These are phyloP conservation scores for Cytidiella melzeri DNA, from an alignment of 768 basidiomycete genomes.

Conservation along the genomic window DNA sequence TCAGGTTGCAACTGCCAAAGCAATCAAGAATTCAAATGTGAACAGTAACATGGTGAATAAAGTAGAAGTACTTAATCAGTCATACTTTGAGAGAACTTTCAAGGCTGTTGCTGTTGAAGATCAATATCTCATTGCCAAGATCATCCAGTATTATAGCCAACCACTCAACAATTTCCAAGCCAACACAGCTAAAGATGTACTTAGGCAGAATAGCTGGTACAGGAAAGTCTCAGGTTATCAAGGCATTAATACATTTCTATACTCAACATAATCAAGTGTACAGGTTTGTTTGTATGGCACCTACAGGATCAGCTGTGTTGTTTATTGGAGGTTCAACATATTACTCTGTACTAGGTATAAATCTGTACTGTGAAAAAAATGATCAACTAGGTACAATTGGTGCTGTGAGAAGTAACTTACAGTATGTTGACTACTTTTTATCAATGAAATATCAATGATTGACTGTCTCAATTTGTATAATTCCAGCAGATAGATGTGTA, in stretches of 20 bases:
- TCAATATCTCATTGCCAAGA: constrained; percentile 1
- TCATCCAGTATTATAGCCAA: constrained; percentile 18
- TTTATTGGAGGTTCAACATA: constrained; percentile 19
- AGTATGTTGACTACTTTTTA: constrained; percentile 34
- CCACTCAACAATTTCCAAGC: constrained; percentile 5
- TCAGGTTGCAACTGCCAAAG: not conserved
- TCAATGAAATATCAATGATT: constrained; percentile 42
- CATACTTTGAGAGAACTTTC: not conserved
- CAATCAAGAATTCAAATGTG: not conserved
- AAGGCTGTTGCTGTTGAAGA: not conserved
- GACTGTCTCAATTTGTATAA: constrained; percentile 22
- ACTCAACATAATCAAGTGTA: constrained; percentile 3
- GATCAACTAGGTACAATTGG: not conserved
- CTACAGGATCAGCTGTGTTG: constrained; percentile 20
- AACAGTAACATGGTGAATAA: not conserved
- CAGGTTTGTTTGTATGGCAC: constrained; percentile 15
- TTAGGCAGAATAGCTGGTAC: constrained; percentile 21
- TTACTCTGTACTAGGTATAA: constrained; percentile 14
- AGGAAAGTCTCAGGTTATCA: constrained; percentile 20
- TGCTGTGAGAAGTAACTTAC: constrained; percentile 1
- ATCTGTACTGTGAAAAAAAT: not conserved
- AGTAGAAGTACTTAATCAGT: constrained; percentile 5
- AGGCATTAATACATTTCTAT: constrained; percentile 13
- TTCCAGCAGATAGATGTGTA: constrained; percentile 21
- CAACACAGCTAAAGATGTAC: constrained; percentile 16